A percentile compares a stretch with the other conserved stretches of the same genome.
Conservation (phyloP, 805 yeast genomes). For the Schwanniomyces sp. region DNA sequence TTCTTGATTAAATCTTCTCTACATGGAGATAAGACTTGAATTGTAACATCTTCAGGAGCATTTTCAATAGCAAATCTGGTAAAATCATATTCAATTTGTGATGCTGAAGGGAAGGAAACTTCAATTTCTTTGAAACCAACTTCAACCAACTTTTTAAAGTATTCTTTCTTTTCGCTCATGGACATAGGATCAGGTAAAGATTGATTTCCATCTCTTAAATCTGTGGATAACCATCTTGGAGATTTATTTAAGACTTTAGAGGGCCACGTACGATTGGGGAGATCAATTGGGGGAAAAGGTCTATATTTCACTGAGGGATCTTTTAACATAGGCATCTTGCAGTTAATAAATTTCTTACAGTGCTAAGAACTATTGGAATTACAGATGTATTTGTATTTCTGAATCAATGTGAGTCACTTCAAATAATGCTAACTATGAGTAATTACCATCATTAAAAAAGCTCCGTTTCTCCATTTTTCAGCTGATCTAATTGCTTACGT, state of each 20-base stretch:
- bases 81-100: constrained; percentile 78
- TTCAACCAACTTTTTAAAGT: constrained; percentile 65
- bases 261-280: constrained; percentile 76
- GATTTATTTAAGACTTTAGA: constrained; percentile 53
- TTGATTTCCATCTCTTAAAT: constrained; percentile 82
- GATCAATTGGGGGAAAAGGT: constrained; percentile 52
- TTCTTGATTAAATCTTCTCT: constrained; percentile 70
- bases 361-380: not conserved
- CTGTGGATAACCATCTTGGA: constrained; percentile 84
- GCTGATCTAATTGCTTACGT: not conserved
- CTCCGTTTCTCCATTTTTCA: constrained; percentile 2
- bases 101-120: constrained; percentile 80
- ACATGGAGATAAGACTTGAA: constrained; percentile 77
- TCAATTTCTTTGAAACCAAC: constrained; percentile 83
- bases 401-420: not conserved
- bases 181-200: constrained; percentile 86
- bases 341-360: not conserved
- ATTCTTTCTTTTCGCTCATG: constrained; percentile 71
- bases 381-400: not conserved
- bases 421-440: too few species aligned
- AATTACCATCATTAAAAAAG: not conserved
- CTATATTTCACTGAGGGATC: constrained; percentile 67
- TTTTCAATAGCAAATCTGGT: constrained; percentile 71
- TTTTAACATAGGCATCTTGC: constrained; percentile 37
- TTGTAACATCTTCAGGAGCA: constrained; percentile 74